Percentiles rank a stretch among this genome's conserved stretches.
Evolutionary conservation across 2,329 filamentous ascomycete species (phyloP).

Genomic region (Lojkania enalia): DNA sequence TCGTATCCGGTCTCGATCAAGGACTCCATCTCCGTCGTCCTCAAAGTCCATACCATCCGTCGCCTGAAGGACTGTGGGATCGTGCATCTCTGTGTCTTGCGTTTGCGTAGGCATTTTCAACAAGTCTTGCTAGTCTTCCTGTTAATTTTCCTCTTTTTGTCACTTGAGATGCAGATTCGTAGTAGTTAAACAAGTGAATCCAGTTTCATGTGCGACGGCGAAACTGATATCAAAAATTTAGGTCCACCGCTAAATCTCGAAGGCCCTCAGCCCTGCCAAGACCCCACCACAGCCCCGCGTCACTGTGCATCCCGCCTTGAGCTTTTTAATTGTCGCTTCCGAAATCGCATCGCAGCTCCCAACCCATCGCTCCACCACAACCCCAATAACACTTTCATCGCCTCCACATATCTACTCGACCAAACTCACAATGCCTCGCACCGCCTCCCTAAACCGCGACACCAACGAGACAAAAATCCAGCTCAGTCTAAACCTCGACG

Average conservation of each 20-base stretch:
- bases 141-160: background rate
- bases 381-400: background rate
- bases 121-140: background rate
- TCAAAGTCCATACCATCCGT: slow-evolving; percentile 43
- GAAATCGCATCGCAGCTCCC: background rate
- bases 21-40: slow-evolving; percentile 31
- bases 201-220: background rate
- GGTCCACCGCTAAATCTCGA: slow-evolving; percentile 24
- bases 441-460: slow-evolving; percentile 78
- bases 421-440: slow-evolving; percentile 60
- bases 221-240: slow-evolving; percentile 32
- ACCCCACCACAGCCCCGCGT: slow-evolving; percentile 18
- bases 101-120: slow-evolving; percentile 12
- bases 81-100: slow-evolving; percentile 35
- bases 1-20: slow-evolving; percentile 50
- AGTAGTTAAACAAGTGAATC: background rate
- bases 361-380: background rate
- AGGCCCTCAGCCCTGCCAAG: slow-evolving; percentile 38
- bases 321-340: slow-evolving; percentile 23
- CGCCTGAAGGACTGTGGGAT: slow-evolving; percentile 24
- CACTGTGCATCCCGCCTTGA: slow-evolving; percentile 23
- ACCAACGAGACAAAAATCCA: slow-evolving; percentile 99
- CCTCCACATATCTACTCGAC: background rate
- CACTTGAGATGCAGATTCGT: too few species aligned
- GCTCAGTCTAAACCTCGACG: slow-evolving; percentile 89